A percentile compares a stretch with the other conserved stretches of the same genome.
phyloP scores from a whole-genome alignment of 805 yeast genomes.

The Vanderwaltozyma polyspora region DNA sequence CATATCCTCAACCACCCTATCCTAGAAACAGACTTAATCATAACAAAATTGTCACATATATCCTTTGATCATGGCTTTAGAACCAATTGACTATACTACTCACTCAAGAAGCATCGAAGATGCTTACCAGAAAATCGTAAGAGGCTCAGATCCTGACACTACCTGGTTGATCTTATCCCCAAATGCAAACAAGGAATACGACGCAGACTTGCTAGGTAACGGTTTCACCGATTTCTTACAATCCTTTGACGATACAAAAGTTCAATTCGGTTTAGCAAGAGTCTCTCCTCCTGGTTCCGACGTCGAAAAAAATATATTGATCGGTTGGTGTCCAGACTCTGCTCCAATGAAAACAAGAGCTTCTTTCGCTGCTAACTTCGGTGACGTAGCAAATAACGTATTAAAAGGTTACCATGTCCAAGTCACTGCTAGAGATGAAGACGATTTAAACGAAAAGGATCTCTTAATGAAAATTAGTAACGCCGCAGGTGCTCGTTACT shows the following conservation, averaged over 20 bases:
- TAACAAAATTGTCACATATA: neutral
- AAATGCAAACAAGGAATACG: constrained; percentile 37
- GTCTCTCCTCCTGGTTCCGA: constrained; percentile 88
- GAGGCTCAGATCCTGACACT: constrained; percentile 50
- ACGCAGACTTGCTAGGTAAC: constrained; percentile 40
- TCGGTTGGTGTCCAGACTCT: constrained; percentile 97
- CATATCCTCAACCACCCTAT: neutral
- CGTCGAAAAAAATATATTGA: constrained; percentile 67
- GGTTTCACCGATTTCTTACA: constrained; percentile 68
- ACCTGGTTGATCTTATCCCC: constrained; percentile 79
- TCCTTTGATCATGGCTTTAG: constrained; percentile 34
- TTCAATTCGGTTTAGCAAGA: constrained; percentile 83
- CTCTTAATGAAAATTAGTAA: constrained; percentile 66
- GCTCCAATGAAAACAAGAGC: constrained; percentile 71
- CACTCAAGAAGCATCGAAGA: constrained; percentile 66
- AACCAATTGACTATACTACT: constrained; percentile 46
- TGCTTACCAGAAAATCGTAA: constrained; percentile 67
- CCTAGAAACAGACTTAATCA: neutral
- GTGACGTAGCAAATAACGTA: constrained; percentile 52
- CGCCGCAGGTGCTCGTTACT: constrained; percentile 94
- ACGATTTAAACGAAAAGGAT: constrained; percentile 74
- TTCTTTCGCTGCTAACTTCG: constrained; percentile 67
- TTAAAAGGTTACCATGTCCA: constrained; percentile 87
- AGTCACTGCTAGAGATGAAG: constrained; percentile 88
- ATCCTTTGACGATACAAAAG: constrained; percentile 74